Conservation (phyloP, 192 early-diverging fungal genomes). For the Chytriomyces confervae region DNA sequence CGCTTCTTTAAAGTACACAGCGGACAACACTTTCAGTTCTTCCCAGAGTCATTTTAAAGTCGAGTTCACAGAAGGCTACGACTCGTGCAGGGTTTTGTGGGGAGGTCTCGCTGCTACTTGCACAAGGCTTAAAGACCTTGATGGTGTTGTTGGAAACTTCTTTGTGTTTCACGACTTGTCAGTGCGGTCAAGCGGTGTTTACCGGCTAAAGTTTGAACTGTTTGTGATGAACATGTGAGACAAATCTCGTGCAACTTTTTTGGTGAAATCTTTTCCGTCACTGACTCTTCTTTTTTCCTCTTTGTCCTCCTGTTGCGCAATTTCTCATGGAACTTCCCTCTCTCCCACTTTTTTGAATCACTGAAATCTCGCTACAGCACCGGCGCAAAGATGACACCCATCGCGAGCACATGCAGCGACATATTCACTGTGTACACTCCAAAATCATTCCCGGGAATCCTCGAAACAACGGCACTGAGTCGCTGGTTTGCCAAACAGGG, state of each 20-base stretch:
- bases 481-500: slow-evolving; percentile 46
- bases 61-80: slow-evolving; percentile 12
- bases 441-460: slow-evolving; percentile 50
- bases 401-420: slow-evolving; percentile 11
- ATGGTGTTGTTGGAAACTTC: slow-evolving; percentile 44
- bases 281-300: too few relatives aligned
- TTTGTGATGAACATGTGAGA: slow-evolving; percentile 8
- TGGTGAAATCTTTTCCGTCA: too few relatives aligned
- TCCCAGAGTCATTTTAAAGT: neutral
- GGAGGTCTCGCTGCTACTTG: slow-evolving; percentile 33
- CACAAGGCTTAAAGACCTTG: slow-evolving; percentile 32
- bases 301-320: too few relatives aligned
- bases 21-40: neutral
- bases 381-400: neutral
- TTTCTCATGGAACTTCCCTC: too few relatives aligned
- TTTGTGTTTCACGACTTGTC: slow-evolving; percentile 57
- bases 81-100: slow-evolving; percentile 18
- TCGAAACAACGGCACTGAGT: slow-evolving; percentile 40
- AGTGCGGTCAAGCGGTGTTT: slow-evolving; percentile 50
- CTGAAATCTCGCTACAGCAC: neutral
- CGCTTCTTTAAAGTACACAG: neutral
- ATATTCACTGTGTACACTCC: slow-evolving; percentile 44
- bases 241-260: too few relatives aligned
- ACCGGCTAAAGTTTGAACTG: slow-evolving; percentile 46
- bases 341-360: too few relatives aligned